Evolutionary conservation across 805 yeast species (phyloP), one percentile per base, ranked within the genome.

Genomic region (Yarrowia sp.): DNA sequence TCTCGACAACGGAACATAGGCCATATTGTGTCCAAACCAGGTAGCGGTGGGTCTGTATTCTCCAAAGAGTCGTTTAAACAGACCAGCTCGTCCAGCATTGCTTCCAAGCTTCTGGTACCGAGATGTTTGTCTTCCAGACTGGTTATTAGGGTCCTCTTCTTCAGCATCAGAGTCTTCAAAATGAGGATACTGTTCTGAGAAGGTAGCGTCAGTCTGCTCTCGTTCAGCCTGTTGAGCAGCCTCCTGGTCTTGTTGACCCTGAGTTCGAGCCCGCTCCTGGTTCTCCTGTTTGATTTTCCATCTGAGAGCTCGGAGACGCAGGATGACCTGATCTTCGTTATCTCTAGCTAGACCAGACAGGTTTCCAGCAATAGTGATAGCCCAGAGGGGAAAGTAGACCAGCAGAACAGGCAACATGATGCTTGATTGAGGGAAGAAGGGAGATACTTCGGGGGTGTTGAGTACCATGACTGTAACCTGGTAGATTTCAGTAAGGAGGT

Each of bases 251-350:
- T 38, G 38, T 18, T 53, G 53, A 8, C 45, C 39, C 15, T 39
- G 33, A 7, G 66, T 10, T 32, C 57, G 66, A 9, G 42, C 43
- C n/a, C 53, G 50, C 11, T 41, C 63, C 8, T 31, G 32, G 13
- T 39, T 47, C 66, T 63, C 67, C 43, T 65, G 63, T 31, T 62
- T 50, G 15, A 38, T 17, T 13, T 43, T 63, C 67, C 66, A 65
- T 9, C 50, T 35, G 3, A 55, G 47, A 39, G 47, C 64, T 28
- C 66, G 42, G 35, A 64, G 69, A 3, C 66, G 65, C 14, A 66
- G 57, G 15, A 72, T 65, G 8, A 71, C 66, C 41, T 60, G 63
- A 41, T 72, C 74, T 35, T 72, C 74, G 47, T 72, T 72, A 33
- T 58, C 65, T 35, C 69, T 50, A 17, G 53, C 63, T 28, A 68